Conservation (phyloP, 2,329 filamentous ascomycete species). For the Lachnellula cervina region DNA sequence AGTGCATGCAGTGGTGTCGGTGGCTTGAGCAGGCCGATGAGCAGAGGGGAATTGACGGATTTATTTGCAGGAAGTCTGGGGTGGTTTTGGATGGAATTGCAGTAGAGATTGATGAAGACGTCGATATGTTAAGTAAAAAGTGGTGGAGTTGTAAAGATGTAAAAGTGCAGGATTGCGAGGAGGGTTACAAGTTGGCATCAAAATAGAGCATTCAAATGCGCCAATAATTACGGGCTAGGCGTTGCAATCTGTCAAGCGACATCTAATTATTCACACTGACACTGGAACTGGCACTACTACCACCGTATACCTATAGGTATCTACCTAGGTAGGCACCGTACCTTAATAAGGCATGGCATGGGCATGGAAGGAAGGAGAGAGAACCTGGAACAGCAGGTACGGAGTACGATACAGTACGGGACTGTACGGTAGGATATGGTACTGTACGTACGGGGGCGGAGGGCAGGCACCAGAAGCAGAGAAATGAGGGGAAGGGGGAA, state of each 20-base stretch:
- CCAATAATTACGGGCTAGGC: not conserved
- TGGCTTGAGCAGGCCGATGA: not conserved
- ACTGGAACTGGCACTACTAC: too few species aligned
- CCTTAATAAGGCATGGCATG: too few species aligned
- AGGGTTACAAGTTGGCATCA: slow-evolving; percentile 8
- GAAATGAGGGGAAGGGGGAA: slow-evolving; percentile 1
- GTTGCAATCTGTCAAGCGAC: not conserved
- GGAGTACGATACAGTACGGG: not conserved
- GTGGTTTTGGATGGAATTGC: slow-evolving; percentile 17
- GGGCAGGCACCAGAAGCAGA: slow-evolving; percentile 4
- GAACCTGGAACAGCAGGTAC: too few species aligned
- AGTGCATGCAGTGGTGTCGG: slow-evolving; percentile 3
- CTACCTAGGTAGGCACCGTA: too few species aligned
- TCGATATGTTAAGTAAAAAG: slow-evolving; percentile 25
- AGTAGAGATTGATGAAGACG: slow-evolving; percentile 22
- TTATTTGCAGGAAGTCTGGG: slow-evolving; percentile 11
- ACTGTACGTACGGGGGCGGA: not conserved
- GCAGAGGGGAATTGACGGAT: slow-evolving; percentile 8
- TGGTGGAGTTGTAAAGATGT: slow-evolving; percentile 16
- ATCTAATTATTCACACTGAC: too few species aligned
- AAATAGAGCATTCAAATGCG: slow-evolving; percentile 3
- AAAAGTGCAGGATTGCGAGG: slow-evolving; percentile 5
- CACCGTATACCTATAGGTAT: too few species aligned
- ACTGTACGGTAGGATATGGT: too few species aligned
- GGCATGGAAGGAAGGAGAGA: too few species aligned